Evolutionary conservation across 768 basidiomycete genomes (phyloP).

Genomic region (Crepidotus variabilis): DNA sequence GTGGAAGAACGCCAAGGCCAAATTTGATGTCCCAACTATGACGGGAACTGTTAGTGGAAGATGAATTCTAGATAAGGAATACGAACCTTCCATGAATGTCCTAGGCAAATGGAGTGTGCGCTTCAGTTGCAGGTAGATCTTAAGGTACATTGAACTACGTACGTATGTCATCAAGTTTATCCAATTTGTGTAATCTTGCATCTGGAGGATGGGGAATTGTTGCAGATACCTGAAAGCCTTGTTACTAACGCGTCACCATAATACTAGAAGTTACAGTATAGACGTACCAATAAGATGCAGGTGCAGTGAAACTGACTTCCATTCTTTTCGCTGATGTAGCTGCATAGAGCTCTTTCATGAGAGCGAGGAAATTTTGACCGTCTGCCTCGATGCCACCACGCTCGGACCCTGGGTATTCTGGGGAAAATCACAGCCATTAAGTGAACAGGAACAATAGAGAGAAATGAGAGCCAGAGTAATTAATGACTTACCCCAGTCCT

Average conservation of each 20-base stretch:
- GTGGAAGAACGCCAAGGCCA: constrained; percentile 11
- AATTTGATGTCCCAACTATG: constrained; percentile 17
- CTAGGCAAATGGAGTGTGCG: constrained; percentile 1
- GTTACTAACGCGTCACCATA: background rate
- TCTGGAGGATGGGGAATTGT: constrained; percentile 2
- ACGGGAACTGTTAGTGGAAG: no score
- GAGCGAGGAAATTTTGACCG: background rate
- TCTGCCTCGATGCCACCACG: background rate
- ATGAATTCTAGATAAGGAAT: no score
- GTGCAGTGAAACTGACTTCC: constrained; percentile 1
- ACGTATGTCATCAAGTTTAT: constrained; percentile 18
- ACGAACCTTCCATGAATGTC: constrained; percentile 19
- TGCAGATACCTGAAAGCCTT: background rate
- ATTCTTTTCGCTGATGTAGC: background rate
- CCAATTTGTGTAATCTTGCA: constrained; percentile 13
- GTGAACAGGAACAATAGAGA: no score
- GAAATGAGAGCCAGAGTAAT: no score
- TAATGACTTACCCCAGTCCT: no score
- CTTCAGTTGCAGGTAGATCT: background rate
- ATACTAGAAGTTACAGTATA: background rate
- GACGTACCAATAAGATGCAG: constrained; percentile 2
- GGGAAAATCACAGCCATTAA: no score
- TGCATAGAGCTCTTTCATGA: constrained; percentile 1
- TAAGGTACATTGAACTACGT: background rate
- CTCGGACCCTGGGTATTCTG: constrained; percentile 4